Evolutionary conservation across 2,329 filamentous ascomycete genomes (phyloP), one percentile per base, ranked within the genome.

Genomic region (Podosphaera xanthii): DNA sequence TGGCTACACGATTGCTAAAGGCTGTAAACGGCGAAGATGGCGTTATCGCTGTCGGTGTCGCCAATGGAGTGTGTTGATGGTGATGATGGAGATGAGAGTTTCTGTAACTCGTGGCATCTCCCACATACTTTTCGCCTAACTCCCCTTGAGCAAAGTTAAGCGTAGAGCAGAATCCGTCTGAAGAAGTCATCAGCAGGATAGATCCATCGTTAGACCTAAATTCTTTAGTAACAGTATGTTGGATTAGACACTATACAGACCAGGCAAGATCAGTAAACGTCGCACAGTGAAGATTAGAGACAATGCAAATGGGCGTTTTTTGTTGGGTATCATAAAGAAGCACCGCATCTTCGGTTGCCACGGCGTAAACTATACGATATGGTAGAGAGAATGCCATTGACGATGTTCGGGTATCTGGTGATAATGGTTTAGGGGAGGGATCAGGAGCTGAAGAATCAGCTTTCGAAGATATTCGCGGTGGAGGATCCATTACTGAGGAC

Each of bases 311-410:
- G 2, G 92, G 92, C 6, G 88, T 94, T 67, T 90, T 86, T 69
- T 98, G 92, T 68, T 98, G 92, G 0, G 92, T 98, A 71, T 98
- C 92, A 68, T 98, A 98, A 31, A 98, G 77, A 50, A 96, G 75
- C 3, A 98, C 87, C 0, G 92, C 87, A 71, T 98, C 92, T 69
- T 97, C 91, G 0, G 92, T 98, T 6, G 92, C 94, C 44, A 98
- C 91, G 2, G 91, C 92, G 71, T 97, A 98, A 0, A 98, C 79
- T 75, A 98, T 89, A 34, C 92, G 84, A 70, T 98, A 97, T 0
- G 89, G 86, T 52, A 98, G 74, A 2, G 83, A 80, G 71, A 98
- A 97, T 0, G 85, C 84, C 31, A 86, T 77, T 60, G 78, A 81
- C 2, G 82, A 79, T 2, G 73, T 69, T 12, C 71, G 72, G 2